Percentiles rank a stretch among this genome's conserved stretches.
Conservation (phyloP, 768 basidiomycete species). For the Dioszegia aurantiaca region DNA sequence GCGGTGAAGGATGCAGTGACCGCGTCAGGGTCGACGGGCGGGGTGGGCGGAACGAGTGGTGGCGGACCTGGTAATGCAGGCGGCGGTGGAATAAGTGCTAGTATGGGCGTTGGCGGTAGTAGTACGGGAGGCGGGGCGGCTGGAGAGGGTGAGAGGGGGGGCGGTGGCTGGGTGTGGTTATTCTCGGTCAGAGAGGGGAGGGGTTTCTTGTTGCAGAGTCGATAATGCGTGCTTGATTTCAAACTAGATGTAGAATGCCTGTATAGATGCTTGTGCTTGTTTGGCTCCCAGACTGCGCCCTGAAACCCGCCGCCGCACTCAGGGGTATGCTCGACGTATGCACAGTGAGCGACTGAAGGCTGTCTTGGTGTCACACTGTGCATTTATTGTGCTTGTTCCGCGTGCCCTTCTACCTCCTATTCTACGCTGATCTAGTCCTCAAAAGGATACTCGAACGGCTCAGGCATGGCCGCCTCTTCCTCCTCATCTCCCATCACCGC, state of each 20-base stretch:
- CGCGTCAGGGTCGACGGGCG: background rate
- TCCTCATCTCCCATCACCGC: constrained; percentile 36
- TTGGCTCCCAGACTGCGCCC: no score
- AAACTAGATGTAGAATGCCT: no score
- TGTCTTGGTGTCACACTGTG: background rate
- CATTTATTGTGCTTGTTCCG: background rate
- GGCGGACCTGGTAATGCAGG: constrained; percentile 1
- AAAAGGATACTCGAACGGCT: constrained; percentile 65
- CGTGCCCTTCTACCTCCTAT: background rate
- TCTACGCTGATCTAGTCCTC: constrained; percentile 26
- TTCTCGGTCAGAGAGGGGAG: constrained; percentile 40
- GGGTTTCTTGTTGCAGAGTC: constrained; percentile 40
- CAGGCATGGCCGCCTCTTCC: constrained; percentile 71
- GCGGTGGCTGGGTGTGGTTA: constrained; percentile 29
- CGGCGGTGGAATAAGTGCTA: constrained; percentile 3
- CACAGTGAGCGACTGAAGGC: no score
- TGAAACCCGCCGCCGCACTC: no score
- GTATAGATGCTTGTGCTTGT: no score
- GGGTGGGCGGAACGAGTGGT: constrained; percentile 2
- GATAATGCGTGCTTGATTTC: constrained; percentile 10
- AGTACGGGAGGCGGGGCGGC: constrained; percentile 2
- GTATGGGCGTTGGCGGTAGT: constrained; percentile 5
- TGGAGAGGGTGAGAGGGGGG: constrained; percentile 8
- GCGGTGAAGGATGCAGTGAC: constrained; percentile 24
- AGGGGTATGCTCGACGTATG: no score